Base-by-base conservation (phyloP, 352 stramenopile genomes). In the Nothophytophthora sp. region DNA sequence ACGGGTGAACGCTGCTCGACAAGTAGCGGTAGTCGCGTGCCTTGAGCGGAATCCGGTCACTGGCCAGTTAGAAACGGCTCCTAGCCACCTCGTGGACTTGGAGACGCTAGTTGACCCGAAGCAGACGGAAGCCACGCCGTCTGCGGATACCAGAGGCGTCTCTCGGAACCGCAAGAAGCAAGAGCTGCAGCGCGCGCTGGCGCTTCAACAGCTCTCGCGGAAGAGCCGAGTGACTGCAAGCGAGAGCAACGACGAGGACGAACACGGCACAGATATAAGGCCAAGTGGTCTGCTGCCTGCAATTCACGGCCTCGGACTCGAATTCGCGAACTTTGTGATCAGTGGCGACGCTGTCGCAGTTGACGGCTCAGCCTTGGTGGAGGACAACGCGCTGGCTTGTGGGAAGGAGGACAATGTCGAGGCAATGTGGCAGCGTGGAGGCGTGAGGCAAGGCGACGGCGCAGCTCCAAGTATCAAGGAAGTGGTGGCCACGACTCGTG, bases 361-460 rank as follows among this genome's bases (percentile, higher is more conserved):
- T 20, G 20, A 51, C 8, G 39, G n/a, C 0, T 23, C 19, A 15
- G n/a, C n/a, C n/a, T n/a, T n/a, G n/a, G n/a, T n/a, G n/a, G n/a
- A n/a, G n/a, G n/a, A n/a, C n/a, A n/a, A n/a, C n/a, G n/a, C n/a
- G n/a, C n/a, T n/a, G n/a, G n/a, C n/a, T n/a, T n/a, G n/a, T n/a
- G n/a, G n/a, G n/a, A n/a, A n/a, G n/a, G n/a, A n/a, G n/a, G n/a
- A n/a, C 19, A 57, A 18, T 15, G 41, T 37, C 9, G 78, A 88
- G 18, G 60, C 59, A 0, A 77, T 90, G 38, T 90, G 78, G 78
- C 84, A 74, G 32, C 71, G 73, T 16, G 76, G 68, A 3, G 60
- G 48, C 2, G 37, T n/a, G n/a, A n/a, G n/a, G n/a, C n/a, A n/a
- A n/a, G n/a, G n/a, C n/a, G n/a, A n/a, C n/a, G n/a, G n/a, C n/a